phyloP scores from a whole-genome alignment of 2,329 filamentous ascomycete species.

The Fusarium chaquense region DNA sequence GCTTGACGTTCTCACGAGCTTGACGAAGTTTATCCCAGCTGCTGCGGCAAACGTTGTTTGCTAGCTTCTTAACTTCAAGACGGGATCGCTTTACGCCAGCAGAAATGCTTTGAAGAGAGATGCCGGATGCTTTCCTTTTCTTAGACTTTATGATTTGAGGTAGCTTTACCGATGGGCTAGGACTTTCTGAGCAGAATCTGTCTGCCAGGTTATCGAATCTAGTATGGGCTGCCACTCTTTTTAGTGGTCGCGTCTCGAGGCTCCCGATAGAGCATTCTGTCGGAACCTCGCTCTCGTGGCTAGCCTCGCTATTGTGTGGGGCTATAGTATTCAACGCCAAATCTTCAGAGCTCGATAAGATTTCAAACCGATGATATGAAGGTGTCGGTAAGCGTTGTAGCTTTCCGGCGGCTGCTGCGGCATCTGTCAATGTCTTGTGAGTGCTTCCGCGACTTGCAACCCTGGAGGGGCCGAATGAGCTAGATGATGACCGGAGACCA shows the following conservation, averaged over 20 bases:
- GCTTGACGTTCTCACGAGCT: constrained; percentile 47
- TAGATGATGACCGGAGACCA: constrained; percentile 48
- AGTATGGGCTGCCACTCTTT: constrained; percentile 19
- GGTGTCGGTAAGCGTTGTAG: constrained; percentile 44
- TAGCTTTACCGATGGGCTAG: constrained; percentile 16
- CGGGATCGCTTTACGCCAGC: constrained; percentile 43
- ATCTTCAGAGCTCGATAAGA: constrained; percentile 47
- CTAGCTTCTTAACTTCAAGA: constrained; percentile 45
- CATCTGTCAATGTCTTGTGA: constrained; percentile 43
- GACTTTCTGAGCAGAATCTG: constrained; percentile 28
- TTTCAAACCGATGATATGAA: constrained; percentile 46
- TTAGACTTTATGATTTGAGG: constrained; percentile 21
- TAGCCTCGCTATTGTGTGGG: constrained; percentile 25
- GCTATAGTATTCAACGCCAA: constrained; percentile 21
- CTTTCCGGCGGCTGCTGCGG: constrained; percentile 42
- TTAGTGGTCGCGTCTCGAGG: neutral
- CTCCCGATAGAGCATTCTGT: neutral
- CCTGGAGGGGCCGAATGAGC: constrained; percentile 29
- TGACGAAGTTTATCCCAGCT: constrained; percentile 46
- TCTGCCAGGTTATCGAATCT: constrained; percentile 47
- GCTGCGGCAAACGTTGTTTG: constrained; percentile 45
- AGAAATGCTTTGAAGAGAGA: constrained; percentile 33
- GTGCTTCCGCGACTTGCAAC: constrained; percentile 28
- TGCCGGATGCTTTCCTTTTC: constrained; percentile 35
- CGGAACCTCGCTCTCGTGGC: neutral